phyloP scores from a whole-genome alignment of 129 eudicot species.

The Heracleum sosnowskyi region DNA sequence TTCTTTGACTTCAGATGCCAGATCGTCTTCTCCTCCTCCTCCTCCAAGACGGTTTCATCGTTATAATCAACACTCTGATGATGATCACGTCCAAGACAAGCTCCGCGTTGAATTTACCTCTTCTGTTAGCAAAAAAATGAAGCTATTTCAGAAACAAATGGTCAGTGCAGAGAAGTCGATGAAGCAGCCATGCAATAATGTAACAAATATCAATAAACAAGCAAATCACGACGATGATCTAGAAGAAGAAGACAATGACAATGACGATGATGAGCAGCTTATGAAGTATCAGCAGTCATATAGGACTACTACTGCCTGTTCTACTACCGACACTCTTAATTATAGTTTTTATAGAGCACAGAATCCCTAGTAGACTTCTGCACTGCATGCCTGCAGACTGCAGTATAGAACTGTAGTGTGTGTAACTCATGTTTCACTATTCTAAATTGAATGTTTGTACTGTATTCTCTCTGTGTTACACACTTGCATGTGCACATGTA shows the following conservation, averaged over 20 bases:
- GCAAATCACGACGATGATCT: neutral
- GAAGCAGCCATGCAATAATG: neutral
- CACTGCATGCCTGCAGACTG: neutral
- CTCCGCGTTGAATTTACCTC: neutral
- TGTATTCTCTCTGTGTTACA: neutral
- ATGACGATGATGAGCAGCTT: neutral
- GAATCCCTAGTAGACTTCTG: neutral
- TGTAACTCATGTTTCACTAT: neutral
- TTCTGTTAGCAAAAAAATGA: neutral
- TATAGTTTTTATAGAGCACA: neutral
- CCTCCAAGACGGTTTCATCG: neutral
- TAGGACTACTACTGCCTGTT: neutral
- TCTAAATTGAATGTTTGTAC: neutral
- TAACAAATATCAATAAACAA: neutral
- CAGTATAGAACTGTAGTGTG: no score
- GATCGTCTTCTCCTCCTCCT: slow-evolving; percentile 4
- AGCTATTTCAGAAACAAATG: neutral
- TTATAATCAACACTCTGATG: neutral
- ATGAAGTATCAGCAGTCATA: neutral
- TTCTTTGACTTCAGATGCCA: slow-evolving; percentile 6
- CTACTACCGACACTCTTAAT: neutral
- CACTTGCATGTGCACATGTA: neutral
- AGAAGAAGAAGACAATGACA: neutral
- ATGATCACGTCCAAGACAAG: neutral
- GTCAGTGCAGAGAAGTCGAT: neutral